Evolutionary conservation across 1,284 basidiomycete species (phyloP), one percentile per base, ranked within the genome.

Genomic region (Heterobasidion irregulare): DNA sequence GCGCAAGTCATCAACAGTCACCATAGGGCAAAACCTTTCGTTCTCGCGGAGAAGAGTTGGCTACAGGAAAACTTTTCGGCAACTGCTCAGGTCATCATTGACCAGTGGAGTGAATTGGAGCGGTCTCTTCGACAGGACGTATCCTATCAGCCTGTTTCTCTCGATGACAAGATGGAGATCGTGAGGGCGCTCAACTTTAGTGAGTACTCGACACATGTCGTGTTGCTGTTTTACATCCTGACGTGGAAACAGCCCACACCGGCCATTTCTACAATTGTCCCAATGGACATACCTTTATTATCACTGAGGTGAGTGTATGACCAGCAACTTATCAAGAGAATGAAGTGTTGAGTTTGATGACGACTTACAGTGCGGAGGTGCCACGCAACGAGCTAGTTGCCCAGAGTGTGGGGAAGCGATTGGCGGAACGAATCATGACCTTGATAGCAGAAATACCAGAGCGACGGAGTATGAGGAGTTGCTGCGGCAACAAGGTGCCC

Each of bases 371-470:
- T 82, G 82, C 54, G 79, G 81, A 47, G 80, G 79, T 6, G 80
- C 80, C 0, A 75, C 70, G 69, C 16, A 77, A 57, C 58, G 45
- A 2, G 63, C 74, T 2, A 59, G 18, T 5, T 84, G 83, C 57
- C 75, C 76, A 0, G 83, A 86, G 62, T 85, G 82, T 59, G 70
- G 72, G 9, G 77, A 68, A 4, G 48, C 53, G 0, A 77, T 84
- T 55, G 83, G 83, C 41, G 83, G 83, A 2, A 55, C 55, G 0
- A 8, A 48, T 41, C 79, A 84, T 57, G 58, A 2, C 13, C 61
- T 83, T 4, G 8, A 58, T 4, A 12, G 55, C 0, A 66, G 69
- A 12, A 86, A 86, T 62, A 67, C 65, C 2, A 68, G 66, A 1
- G 76, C 68, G 6, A 54, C 50, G 6, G 77, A 82, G 16, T 73